Evolutionary conservation across 169 alveolate genomes (phyloP).

Genomic region (Plasmodium yoelii): DNA sequence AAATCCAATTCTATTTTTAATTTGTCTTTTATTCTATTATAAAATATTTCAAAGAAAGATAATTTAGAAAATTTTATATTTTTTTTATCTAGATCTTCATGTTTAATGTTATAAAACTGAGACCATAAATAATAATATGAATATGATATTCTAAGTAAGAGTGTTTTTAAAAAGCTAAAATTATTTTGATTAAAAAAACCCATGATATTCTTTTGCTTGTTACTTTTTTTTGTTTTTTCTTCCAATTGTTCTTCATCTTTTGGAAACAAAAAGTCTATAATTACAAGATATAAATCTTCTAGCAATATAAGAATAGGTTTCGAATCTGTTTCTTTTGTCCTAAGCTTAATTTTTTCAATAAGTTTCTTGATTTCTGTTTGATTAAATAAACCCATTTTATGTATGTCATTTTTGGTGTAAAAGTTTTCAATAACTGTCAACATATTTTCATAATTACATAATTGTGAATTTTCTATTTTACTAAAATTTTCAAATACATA

Average conservation of each 20-base stretch:
- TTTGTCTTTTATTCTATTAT: constrained; percentile 32
- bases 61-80: constrained; percentile 16
- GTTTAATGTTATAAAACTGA: too few species aligned
- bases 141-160: constrained; percentile 38
- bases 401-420: background rate
- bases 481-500: constrained; percentile 38
- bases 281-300: constrained; percentile 22
- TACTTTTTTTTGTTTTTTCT: too few species aligned
- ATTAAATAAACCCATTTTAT: background rate
- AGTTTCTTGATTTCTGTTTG: constrained; percentile 9
- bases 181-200: constrained; percentile 20
- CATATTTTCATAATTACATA: too few species aligned
- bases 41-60: constrained; percentile 32
- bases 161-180: constrained; percentile 30
- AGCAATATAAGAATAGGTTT: constrained; percentile 14
- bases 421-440: background rate
- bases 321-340: background rate
- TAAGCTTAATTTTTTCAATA: constrained; percentile 12
- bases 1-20: constrained; percentile 5
- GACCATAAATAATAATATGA: constrained; percentile 3
- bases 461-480: background rate
- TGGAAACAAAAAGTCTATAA: constrained; percentile 51
- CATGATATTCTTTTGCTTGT: background rate
- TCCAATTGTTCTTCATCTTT: too few species aligned
- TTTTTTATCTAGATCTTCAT: background rate